A percentile compares a stretch with the other conserved stretches of the same genome.
These are phyloP conservation scores for Trichoderma guizhouense DNA, from an alignment of 2,329 filamentous ascomycete species.

Conservation along the genomic window DNA sequence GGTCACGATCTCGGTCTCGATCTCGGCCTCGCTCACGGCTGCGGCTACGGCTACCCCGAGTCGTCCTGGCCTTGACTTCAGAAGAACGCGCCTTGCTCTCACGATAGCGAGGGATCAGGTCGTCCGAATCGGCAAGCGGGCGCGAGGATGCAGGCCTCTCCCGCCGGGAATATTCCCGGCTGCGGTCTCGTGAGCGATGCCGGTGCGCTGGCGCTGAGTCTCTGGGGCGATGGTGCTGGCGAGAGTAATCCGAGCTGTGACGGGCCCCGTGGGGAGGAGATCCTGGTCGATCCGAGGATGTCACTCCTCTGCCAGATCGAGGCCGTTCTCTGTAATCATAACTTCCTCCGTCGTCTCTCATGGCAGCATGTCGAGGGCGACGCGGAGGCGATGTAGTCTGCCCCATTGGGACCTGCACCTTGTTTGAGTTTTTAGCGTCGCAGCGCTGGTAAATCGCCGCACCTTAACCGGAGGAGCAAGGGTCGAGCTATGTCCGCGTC, in stretches of 20 bases:
- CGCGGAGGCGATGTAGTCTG: conserved; percentile 33
- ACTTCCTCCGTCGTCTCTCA: conserved; percentile 38
- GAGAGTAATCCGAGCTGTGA: conserved; percentile 29
- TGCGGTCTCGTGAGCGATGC: conserved; percentile 38
- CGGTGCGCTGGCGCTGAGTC: conserved; percentile 34
- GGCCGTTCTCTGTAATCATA: conserved; percentile 38
- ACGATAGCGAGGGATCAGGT: conserved; percentile 39
- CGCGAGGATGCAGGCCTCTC: conserved; percentile 28
- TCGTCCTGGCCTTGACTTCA: conserved; percentile 31
- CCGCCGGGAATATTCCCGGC: conserved; percentile 33
- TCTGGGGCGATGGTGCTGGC: conserved; percentile 34
- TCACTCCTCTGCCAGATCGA: conserved; percentile 35
- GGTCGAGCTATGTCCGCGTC: conserved; percentile 17
- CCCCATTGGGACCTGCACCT: conserved; percentile 29
- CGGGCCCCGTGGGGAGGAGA: conserved; percentile 33
- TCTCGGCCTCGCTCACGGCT: not conserved
- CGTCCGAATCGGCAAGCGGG: conserved; percentile 32
- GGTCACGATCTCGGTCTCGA: conserved; percentile 18
- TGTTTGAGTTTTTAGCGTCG: conserved; percentile 40
- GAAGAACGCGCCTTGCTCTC: conserved; percentile 31
- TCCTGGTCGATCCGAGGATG: conserved; percentile 31
- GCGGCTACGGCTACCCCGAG: conserved; percentile 33
- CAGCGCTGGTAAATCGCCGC: conserved; percentile 35
- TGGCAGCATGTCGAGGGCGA: conserved; percentile 40
- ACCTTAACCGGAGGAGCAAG: conserved; percentile 37